Percentiles rank a stretch among this genome's conserved stretches.
These are phyloP conservation scores for Diaporthe ampelina DNA, from an alignment of 2,329 filamentous ascomycete species.

Conservation along the genomic window DNA sequence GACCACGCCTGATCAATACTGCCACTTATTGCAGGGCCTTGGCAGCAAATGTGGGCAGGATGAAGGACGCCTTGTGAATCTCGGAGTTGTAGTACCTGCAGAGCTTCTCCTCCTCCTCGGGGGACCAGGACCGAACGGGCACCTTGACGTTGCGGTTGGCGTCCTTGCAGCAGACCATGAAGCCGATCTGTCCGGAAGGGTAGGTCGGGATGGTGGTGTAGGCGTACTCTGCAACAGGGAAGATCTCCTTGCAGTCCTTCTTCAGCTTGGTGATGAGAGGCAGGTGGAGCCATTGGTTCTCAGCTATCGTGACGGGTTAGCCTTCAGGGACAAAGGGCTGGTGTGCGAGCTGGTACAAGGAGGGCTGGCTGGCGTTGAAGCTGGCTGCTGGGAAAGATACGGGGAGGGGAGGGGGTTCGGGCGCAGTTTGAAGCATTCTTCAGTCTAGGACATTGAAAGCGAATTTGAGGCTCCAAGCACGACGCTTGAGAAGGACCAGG, in stretches of 20 bases:
- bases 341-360: not conserved
- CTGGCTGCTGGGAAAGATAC: not conserved
- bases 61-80: constrained; percentile 94
- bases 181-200: constrained; percentile 98
- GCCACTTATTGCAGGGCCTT: constrained; percentile 73
- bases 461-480: constrained; percentile 37
- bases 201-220: constrained; percentile 99
- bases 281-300: constrained; percentile 99
- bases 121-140: constrained; percentile 84
- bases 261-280: constrained; percentile 94
- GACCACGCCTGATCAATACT: not conserved
- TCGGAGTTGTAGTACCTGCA: constrained; percentile 98
- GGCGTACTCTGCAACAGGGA: constrained; percentile 97
- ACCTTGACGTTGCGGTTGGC: constrained; percentile 84
- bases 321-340: not conserved
- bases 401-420: not conserved
- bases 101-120: constrained; percentile 91
- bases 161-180: constrained; percentile 99
- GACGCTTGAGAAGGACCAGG: constrained; percentile 46
- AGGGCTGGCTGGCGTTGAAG: not conserved
- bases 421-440: not conserved
- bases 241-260: constrained; percentile 96
- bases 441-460: constrained; percentile 28
- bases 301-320: constrained; percentile 69
- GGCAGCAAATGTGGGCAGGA: constrained; percentile 93